Evolutionary conservation across 2,329 filamentous ascomycete genomes (phyloP).

Genomic region (Exophiala viscosa): DNA sequence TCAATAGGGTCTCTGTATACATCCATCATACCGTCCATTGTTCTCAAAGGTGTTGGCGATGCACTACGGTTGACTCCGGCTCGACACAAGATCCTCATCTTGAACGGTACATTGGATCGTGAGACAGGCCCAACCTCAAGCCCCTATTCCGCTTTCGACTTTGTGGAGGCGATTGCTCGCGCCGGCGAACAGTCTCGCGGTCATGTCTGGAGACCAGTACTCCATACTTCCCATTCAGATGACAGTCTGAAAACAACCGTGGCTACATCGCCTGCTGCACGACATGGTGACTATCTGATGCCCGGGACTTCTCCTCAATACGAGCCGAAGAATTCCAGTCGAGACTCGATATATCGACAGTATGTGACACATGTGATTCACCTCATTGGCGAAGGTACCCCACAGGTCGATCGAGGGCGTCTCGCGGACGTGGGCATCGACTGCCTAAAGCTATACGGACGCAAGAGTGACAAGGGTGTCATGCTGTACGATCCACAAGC

Average conservation of each 20-base stretch:
- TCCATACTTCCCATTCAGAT: constrained; percentile 15
- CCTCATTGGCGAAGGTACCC: constrained; percentile 25
- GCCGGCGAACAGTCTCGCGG: constrained; percentile 68
- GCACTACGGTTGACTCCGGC: constrained; percentile 53
- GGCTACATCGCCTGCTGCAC: constrained; percentile 9
- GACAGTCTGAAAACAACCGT: constrained; percentile 13
- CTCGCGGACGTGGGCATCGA: constrained; percentile 52
- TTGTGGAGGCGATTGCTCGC: constrained; percentile 72
- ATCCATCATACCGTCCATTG: constrained; percentile 75
- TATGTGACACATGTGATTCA: constrained; percentile 30
- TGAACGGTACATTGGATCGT: constrained; percentile 79
- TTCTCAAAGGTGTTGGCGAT: constrained; percentile 71
- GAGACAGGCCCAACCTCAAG: constrained; percentile 70
- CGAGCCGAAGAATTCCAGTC: background rate
- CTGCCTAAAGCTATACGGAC: constrained; percentile 71
- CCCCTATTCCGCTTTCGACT: constrained; percentile 72
- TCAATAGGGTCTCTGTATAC: constrained; percentile 94
- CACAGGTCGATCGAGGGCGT: constrained; percentile 23
- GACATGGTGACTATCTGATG: constrained; percentile 11
- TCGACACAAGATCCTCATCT: constrained; percentile 71
- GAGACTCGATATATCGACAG: constrained; percentile 23
- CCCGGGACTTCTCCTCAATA: constrained; percentile 5
- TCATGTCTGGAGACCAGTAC: constrained; percentile 29
- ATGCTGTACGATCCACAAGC: constrained; percentile 73
- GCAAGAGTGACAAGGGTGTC: constrained; percentile 50